Percentiles rank a stretch among this genome's conserved stretches.
phyloP scores from a whole-genome alignment of 2,329 filamentous ascomycete species.

The Phyllosticta capitalensis region DNA sequence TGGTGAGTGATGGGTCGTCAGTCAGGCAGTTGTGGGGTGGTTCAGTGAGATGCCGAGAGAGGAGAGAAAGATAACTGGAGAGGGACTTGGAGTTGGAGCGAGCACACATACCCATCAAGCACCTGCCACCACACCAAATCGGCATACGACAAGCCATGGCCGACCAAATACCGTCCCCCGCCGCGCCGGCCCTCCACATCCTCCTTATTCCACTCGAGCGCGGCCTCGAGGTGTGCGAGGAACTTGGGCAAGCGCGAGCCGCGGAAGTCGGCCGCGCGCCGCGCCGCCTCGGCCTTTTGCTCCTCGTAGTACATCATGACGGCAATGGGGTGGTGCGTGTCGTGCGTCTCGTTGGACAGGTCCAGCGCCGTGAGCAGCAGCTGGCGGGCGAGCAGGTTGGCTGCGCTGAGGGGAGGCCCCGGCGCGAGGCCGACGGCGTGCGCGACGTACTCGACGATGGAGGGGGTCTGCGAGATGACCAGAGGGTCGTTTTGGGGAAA shows the following conservation, averaged over 20 bases:
- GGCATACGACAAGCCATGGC: slow-evolving; percentile 56
- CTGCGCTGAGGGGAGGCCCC: slow-evolving; percentile 29
- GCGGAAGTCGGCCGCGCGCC: slow-evolving; percentile 49
- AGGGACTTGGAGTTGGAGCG: too few species aligned
- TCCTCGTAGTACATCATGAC: slow-evolving; percentile 58
- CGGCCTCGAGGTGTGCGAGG: slow-evolving; percentile 59
- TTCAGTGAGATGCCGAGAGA: too few species aligned
- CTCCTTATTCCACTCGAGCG: slow-evolving; percentile 49
- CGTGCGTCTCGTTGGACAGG: slow-evolving; percentile 61
- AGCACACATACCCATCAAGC: slow-evolving; percentile 29
- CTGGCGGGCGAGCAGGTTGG: slow-evolving; percentile 50
- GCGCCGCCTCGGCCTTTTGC: slow-evolving; percentile 58
- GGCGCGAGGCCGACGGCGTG: slow-evolving; percentile 31
- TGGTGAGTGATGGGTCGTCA: slow-evolving; percentile 39
- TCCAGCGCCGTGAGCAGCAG: slow-evolving; percentile 63
- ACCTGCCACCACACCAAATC: slow-evolving; percentile 68
- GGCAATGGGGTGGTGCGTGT: slow-evolving; percentile 65
- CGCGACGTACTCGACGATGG: slow-evolving; percentile 63
- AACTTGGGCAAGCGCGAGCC: slow-evolving; percentile 61
- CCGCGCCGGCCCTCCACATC: slow-evolving; percentile 27
- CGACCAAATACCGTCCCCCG: slow-evolving; percentile 56
- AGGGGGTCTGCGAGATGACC: slow-evolving; percentile 58
- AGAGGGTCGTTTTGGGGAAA: slow-evolving; percentile 35
- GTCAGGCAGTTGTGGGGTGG: background rate
- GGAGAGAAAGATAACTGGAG: too few species aligned